Evolutionary conservation across 805 yeast genomes (phyloP), one percentile per base, ranked within the genome.

Genomic region (Torulaspora microellipsoides): DNA sequence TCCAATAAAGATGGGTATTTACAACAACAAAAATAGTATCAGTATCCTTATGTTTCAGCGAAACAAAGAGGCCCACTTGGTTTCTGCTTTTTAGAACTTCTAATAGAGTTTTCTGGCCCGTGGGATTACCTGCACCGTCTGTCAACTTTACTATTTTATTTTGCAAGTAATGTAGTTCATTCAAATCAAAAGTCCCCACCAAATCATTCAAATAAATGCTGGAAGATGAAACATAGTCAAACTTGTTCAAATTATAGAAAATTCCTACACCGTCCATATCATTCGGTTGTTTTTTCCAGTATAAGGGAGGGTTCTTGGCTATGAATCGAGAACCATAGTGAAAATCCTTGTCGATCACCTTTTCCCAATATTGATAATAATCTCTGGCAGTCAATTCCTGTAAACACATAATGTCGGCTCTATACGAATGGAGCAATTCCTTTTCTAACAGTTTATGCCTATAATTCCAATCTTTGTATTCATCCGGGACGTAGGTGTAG

Each of bases 1-100:
- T 72, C 85, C 85, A 80, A 53, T 80, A 80, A 8, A 80, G 60
- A 56, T 80, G 85, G 0, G 84, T 79, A 48, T 78, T 80, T n/a
- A 79, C 64, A 2, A 77, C 68, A 31, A 76, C 72, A 3, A 79
- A 55, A 3, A 59, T 51, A 28, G 70, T 63, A 9, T 64, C 60
- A 0, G 77, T 68, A 1, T 44, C 51, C 38, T 59, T 64, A 53
- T 80, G 84, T 42, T 64, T 59, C 31, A 80, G 56, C 10, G 73
- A 72, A 4, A 74, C 65, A n/a, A 80, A 61, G 2, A 78, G 45
- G 3, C 78, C 81, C 3, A 80, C 84, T 25, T 81, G 82, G 54
- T 80, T 80, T 52, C 80, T 64, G 29, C 64, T 59, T 12, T 66
- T 54, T 8, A 75, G 62, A 23, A 78, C 60, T 8, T 65, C 55